Evolutionary conservation across 2,329 filamentous ascomycete genomes (phyloP).

Genomic region (Diaporthe citri): DNA sequence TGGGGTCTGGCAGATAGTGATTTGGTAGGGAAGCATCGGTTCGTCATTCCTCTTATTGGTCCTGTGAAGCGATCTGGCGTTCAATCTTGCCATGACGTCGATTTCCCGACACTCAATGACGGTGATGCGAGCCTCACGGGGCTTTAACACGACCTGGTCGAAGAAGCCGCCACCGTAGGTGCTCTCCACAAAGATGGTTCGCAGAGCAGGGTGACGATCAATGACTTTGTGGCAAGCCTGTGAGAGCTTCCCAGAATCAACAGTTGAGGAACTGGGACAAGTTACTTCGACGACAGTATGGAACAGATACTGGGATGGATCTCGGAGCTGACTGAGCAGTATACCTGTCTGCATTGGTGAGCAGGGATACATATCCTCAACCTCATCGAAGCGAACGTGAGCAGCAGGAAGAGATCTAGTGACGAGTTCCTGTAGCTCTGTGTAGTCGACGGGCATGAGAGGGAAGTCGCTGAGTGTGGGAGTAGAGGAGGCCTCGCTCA

Average conservation of each 20-base stretch:
- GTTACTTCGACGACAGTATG: constrained; percentile 42
- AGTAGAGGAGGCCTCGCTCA: constrained; percentile 26
- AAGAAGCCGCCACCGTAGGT: constrained; percentile 41
- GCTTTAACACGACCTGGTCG: constrained; percentile 43
- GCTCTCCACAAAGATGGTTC: constrained; percentile 44
- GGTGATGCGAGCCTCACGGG: constrained; percentile 39
- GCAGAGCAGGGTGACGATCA: constrained; percentile 42
- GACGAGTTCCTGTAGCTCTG: constrained; percentile 40
- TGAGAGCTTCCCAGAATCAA: constrained; percentile 32
- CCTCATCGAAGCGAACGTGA: constrained; percentile 40
- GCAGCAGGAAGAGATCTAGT: constrained; percentile 35
- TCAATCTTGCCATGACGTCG: constrained; percentile 1
- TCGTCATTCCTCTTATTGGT: not conserved
- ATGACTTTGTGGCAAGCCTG: constrained; percentile 42
- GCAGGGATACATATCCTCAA: constrained; percentile 45
- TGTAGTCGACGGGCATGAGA: constrained; percentile 43
- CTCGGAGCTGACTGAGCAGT: constrained; percentile 44
- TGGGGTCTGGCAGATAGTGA: constrained; percentile 39
- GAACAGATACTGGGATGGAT: constrained; percentile 42
- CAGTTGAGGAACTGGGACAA: constrained; percentile 8
- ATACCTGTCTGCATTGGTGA: constrained; percentile 45
- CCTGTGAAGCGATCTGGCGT: not conserved
- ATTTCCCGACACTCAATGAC: constrained; percentile 40
- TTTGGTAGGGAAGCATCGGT: not conserved
- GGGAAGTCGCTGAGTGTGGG: constrained; percentile 46